Percentiles rank a stretch among this genome's conserved stretches.
These are phyloP conservation scores for Silene latifolia DNA, from an alignment of 148 eudicot genomes.

Conservation along the genomic window DNA sequence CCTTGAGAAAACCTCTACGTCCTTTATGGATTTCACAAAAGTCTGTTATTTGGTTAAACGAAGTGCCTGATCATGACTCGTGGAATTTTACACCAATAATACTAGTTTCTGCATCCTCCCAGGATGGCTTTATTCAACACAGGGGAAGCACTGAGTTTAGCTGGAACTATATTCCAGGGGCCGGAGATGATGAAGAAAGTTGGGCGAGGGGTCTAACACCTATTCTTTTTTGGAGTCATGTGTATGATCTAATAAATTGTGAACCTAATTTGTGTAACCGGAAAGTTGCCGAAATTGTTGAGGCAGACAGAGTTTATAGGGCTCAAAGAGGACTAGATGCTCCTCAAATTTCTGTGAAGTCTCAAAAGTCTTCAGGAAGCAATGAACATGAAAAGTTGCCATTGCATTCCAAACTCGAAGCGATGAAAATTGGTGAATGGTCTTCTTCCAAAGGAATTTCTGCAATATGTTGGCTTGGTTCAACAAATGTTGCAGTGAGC, in stretches of 20 bases:
- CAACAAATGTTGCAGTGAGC: conserved; percentile 66
- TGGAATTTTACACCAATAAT: conserved; percentile 93
- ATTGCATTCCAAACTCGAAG: conserved; percentile 26
- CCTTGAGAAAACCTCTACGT: conserved; percentile 75
- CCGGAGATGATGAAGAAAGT: conserved; percentile 98
- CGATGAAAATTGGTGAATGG: conserved; percentile 14
- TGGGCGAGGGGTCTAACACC: conserved; percentile 93
- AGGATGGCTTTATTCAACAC: conserved; percentile 42
- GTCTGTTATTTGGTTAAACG: conserved; percentile 91
- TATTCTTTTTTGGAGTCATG: conserved; percentile 75
- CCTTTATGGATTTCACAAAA: conserved; percentile 92
- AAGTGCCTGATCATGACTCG: conserved; percentile 84
- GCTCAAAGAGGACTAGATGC: conserved; percentile 79
- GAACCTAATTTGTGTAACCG: conserved; percentile 85
- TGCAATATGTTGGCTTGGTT: conserved; percentile 60
- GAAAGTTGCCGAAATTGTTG: conserved; percentile 82
- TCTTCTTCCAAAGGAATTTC: conserved; percentile 28
- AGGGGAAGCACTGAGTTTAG: conserved; percentile 79
- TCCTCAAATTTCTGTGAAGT: conserved; percentile 63
- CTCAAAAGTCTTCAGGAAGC: conserved; percentile 26
- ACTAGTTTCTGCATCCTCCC: conserved; percentile 80
- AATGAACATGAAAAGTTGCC: conserved; percentile 25
- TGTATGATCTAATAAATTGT: conserved; percentile 59
- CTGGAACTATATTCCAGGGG: conserved; percentile 93
- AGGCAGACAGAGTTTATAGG: conserved; percentile 71